Base-by-base conservation (phyloP, 352 stramenopile genomes). In the Globisporangium lucens region DNA sequence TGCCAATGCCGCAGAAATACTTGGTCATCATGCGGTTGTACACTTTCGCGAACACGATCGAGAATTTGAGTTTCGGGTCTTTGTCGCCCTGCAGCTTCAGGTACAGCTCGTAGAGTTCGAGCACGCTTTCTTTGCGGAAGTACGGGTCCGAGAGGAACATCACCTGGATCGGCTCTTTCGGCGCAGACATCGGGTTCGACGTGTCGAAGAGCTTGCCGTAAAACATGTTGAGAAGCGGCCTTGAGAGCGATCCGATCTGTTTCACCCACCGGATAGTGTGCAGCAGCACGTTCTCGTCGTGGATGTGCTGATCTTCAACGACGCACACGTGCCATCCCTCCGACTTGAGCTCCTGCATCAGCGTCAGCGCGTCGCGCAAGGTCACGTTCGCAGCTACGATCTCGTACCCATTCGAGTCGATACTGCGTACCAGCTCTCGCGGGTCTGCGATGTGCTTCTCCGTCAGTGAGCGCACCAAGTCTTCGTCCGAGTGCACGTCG, bases 401-500 rank as follows among this genome's bases (percentile, higher is more conserved):
- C 66, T 92, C 86, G 12, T 79, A 87, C 4, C 87, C 87, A 43
- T 89, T 89, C 49, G 80, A 83, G 66, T 95, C 87, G 59, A 95
- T 91, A 0, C 75, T 75, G 0, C 84, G 83, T 24, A 91, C 85
- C 27, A 95, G 78, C 33, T 85, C 74, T 13, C 85, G 73, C 0
- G 87, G 81, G 7, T 75, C 76, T 0, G 73, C 64, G 46, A 95
- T 92, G 53, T 80, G 60, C 64, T 96, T 93, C 56, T 89, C 70
- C 5, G 73, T 82, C n/a, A 99, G 69, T 4, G 95, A 98, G 4
- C 78, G 79, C 70, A 98, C 97, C 13, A 99, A 89, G 67, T 99
- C 95, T 57, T 99, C 94, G 69, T 98, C 98, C 3, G 97, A 98
- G 73, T 99, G 97, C 3, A 99, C 94, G 67, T 99, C 97, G 72